Percentiles rank a stretch among this genome's conserved stretches.
These are phyloP conservation scores for Metrosideros polymorpha DNA, from an alignment of 441 rosid genomes.

Conservation along the genomic window DNA sequence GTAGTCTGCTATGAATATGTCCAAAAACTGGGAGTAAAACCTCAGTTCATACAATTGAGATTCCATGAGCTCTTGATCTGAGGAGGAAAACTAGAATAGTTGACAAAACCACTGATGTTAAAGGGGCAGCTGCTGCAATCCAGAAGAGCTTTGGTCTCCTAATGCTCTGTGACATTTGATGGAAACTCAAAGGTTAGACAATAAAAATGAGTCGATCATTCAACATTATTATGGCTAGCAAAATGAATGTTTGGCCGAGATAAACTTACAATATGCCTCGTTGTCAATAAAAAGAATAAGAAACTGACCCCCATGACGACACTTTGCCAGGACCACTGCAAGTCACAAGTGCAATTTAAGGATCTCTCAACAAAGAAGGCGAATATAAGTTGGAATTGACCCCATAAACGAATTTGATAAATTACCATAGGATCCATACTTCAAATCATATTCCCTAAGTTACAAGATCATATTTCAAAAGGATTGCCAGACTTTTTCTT, in stretches of 20 bases:
- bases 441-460: background rate
- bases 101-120: conserved; percentile 67
- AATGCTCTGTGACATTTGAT: conserved; percentile 46
- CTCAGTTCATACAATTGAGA: conserved; percentile 50
- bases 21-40: background rate
- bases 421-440: background rate
- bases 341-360: background rate
- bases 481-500: background rate
- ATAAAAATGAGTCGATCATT: background rate
- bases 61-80: conserved; percentile 49
- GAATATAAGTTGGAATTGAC: background rate
- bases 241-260: background rate
- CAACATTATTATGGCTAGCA: background rate
- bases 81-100: conserved; percentile 58
- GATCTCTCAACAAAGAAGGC: background rate
- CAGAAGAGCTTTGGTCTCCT: conserved; percentile 80
- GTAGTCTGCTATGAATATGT: background rate
- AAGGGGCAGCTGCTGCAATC: conserved; percentile 90
- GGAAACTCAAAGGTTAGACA: background rate
- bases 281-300: conserved; percentile 50
- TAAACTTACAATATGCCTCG: conserved; percentile 80
- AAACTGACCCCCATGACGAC: conserved; percentile 68
- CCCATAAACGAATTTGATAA: background rate
- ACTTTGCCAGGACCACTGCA: conserved; percentile 98
- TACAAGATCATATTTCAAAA: background rate